Evolutionary conservation across 768 basidiomycete species (phyloP), one percentile per base, ranked within the genome.

Genomic region (Termitomyces sp.): DNA sequence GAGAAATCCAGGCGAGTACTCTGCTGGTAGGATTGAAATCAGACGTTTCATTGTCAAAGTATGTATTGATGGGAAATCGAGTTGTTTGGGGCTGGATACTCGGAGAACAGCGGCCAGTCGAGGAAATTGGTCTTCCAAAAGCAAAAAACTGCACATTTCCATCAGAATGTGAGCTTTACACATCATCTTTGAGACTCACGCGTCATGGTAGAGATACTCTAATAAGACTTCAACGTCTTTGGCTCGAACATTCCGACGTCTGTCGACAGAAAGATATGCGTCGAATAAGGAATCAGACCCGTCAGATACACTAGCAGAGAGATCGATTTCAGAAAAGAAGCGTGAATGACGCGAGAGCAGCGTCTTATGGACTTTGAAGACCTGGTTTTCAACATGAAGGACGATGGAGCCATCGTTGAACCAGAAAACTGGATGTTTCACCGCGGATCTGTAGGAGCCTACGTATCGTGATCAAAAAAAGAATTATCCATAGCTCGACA

Each of bases 121-220:
- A 6, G 68, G 47, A 58, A 86, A 79, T 3, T 77, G 64, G 16
- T 79, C 65, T 18, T 78, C 71, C 6, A 62, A 58, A 42, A 74
- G 73, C 53, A 88, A 61, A 18, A 80, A 79, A 20, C 87, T 87
- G 65, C 42, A 53, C 14, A n/a, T 46, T 4, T 18, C 24, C 27
- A 48, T 39, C 16, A 4, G 5, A 26, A 53, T n/a, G 18, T n/a
- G 18, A 26, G 9, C 4, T 42, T 26, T 24, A 5, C 14, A 10
- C 3, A 31, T 26, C 4, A 22, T 26, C 10, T 22, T 29, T 39
- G 36, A 34, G 39, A 80, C 85, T 76, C 69, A 89, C 88, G 68
- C 68, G 64, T 88, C 83, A 64, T 87, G 83, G 65, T 90, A 89
- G 31, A 90, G 64, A 69, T 87, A 80, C 57, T 77, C 76, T n/a